Conservation (phyloP, 1,284 basidiomycete genomes). For the Microbotryum saponariae region DNA sequence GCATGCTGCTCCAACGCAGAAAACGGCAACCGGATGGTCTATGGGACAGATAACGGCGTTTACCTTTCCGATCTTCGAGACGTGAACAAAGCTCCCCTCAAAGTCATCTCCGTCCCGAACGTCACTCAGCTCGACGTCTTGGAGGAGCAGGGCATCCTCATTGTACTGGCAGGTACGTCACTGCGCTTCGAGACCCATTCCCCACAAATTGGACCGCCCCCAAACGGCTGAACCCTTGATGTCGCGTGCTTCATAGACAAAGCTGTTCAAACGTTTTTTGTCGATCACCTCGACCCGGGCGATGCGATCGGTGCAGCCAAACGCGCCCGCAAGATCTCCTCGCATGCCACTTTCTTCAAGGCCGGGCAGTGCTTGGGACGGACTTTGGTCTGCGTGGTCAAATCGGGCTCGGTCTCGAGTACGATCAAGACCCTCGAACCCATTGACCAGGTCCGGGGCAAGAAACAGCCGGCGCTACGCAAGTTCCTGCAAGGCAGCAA, state of each 20-base stretch:
- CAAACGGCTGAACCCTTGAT: neutral
- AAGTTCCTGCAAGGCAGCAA: slow-evolving; percentile 90
- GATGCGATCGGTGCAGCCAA: slow-evolving; percentile 87
- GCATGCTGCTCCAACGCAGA: slow-evolving; percentile 46
- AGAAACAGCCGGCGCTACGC: slow-evolving; percentile 75
- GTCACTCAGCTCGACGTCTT: slow-evolving; percentile 94
- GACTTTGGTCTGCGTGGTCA: slow-evolving; percentile 96
- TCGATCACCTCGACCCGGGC: slow-evolving; percentile 82
- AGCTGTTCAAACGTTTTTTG: slow-evolving; percentile 82
- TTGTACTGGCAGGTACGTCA: slow-evolving; percentile 80
- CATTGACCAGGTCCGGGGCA: slow-evolving; percentile 65
- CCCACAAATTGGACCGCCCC: neutral
- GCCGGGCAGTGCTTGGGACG: slow-evolving; percentile 85
- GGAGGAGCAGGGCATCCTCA: slow-evolving; percentile 90
- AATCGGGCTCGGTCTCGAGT: slow-evolving; percentile 73
- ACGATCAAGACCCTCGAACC: slow-evolving; percentile 98
- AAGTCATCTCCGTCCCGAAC: slow-evolving; percentile 80
- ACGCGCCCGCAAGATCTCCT: slow-evolving; percentile 88
- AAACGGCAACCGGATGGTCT: slow-evolving; percentile 78
- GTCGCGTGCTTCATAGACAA: slow-evolving; percentile 30
- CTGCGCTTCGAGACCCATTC: neutral
- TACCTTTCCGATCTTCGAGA: slow-evolving; percentile 79
- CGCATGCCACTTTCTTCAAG: slow-evolving; percentile 97
- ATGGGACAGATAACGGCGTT: slow-evolving; percentile 93
- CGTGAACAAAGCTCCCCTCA: slow-evolving; percentile 64